Conservation (phyloP, 768 basidiomycete genomes). For the Agaricus subrufescens region DNA sequence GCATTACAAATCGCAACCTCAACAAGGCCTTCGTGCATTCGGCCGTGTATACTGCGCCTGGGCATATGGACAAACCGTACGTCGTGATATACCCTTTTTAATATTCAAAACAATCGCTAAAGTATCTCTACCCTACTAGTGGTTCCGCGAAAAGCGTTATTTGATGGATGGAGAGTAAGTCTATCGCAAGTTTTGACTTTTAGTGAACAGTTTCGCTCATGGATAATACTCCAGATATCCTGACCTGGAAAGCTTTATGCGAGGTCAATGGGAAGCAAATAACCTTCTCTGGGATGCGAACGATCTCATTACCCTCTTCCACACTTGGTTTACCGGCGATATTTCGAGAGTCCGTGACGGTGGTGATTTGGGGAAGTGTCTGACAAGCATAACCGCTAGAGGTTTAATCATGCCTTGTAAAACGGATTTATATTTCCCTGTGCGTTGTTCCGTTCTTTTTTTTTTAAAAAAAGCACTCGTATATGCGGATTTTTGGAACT, state of each 20-base stretch:
- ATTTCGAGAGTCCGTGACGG: conserved; percentile 39
- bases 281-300: conserved; percentile 53
- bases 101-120: no score
- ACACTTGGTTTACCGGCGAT: conserved; percentile 48
- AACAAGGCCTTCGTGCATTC: conserved; percentile 50
- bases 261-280: conserved; percentile 46
- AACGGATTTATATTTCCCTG: conserved; percentile 56
- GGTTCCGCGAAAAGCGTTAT: conserved; percentile 47
- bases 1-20: conserved; percentile 43
- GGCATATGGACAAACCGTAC: conserved; percentile 53
- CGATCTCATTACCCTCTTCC: conserved; percentile 41
- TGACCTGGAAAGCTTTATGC: conserved; percentile 43
- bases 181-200: neutral
- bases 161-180: conserved; percentile 36
- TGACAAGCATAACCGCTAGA: conserved; percentile 42
- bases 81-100: conserved; percentile 8
- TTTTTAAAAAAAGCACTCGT: neutral
- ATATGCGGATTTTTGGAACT: neutral
- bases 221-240: conserved; percentile 29
- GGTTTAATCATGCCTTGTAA: conserved; percentile 56
- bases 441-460: conserved; percentile 13
- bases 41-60: conserved; percentile 53
- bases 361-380: conserved; percentile 35
- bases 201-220: neutral
- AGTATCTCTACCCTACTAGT: conserved; percentile 25